phyloP scores from a whole-genome alignment of 192 early-diverging fungal species.

The Backusella morwellensis region DNA sequence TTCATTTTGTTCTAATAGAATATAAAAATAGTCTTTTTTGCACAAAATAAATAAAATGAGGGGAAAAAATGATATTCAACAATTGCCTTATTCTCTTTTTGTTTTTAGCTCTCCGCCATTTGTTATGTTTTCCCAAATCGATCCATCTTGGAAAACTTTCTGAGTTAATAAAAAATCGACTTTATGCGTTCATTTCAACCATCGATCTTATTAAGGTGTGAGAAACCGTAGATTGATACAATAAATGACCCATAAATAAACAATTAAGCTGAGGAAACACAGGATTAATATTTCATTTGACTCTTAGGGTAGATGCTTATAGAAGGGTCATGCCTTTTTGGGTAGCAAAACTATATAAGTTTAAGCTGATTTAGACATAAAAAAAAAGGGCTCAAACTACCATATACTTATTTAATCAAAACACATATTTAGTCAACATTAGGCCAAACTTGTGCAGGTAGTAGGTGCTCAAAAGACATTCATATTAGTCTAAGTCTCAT shows the following conservation, averaged over 20 bases:
- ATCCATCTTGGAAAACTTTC: neutral
- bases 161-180: neutral
- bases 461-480: neutral
- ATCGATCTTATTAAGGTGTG: neutral
- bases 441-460: neutral
- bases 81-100: neutral
- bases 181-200: neutral
- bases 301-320: neutral
- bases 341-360: neutral
- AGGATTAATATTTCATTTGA: constrained; percentile 3
- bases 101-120: neutral
- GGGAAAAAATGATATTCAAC: neutral
- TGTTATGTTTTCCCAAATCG: neutral
- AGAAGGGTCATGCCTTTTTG: neutral
- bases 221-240: neutral
- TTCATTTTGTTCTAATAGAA: neutral
- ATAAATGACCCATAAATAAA: neutral
- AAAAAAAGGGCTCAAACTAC: neutral
- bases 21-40: neutral
- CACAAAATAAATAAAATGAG: neutral
- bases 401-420: neutral
- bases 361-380: neutral
- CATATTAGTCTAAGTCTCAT: constrained; percentile 48
- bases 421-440: neutral
- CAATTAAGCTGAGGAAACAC: neutral